Base-by-base conservation (phyloP, 2,329 filamentous ascomycete species). In the Fragosphaeria purpurea region DNA sequence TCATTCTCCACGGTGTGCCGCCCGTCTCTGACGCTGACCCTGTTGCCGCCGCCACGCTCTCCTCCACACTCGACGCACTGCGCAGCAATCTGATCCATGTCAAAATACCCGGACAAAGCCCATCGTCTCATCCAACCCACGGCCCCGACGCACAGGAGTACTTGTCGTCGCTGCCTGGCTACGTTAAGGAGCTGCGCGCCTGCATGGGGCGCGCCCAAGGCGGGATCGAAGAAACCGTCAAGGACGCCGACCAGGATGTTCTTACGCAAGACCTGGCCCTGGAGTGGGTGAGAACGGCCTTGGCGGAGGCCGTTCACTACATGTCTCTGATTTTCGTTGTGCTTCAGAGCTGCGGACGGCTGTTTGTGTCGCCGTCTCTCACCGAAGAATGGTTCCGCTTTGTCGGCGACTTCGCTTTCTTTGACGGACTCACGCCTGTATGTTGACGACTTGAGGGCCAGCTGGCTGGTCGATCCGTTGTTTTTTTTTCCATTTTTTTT, bases 361-460 rank as follows among this genome's bases (percentile, higher is more conserved):
- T 72, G 44, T 77, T 86, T 58, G 72, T 80, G 10, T 71, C 80
- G 12, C 73, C 78, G 13, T 69, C 75, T 11, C 65, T 82, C 6
- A 72, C 89, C 13, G 69, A 79, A 40, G 73, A 78, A 56, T 95
- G 88, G 88, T 88, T 90, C 59, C 69, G 75, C n/a, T 68, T 90
- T 46, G 82, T 90, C 73, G 71, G 76, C 41, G 71, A 78, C 11
- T 82, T 79, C 60, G 70, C 68, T 47, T 95, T 94, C 61, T 76
- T 96, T 56, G 78, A 84, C 51, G 70, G 73, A 8, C 71, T 90
- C 45, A 67, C 73, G 53, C 68, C 71, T 48, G 77, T 83, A 67
- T 67, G 75, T 69, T 51, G 35, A 37, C 7, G 11, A 22, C 22
- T 22, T 22, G 22, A 37, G 35, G 4, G 35, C 35, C 35, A 22